Base-by-base conservation (phyloP, 129 eudicot species). In the Escallonia rubra region DNA sequence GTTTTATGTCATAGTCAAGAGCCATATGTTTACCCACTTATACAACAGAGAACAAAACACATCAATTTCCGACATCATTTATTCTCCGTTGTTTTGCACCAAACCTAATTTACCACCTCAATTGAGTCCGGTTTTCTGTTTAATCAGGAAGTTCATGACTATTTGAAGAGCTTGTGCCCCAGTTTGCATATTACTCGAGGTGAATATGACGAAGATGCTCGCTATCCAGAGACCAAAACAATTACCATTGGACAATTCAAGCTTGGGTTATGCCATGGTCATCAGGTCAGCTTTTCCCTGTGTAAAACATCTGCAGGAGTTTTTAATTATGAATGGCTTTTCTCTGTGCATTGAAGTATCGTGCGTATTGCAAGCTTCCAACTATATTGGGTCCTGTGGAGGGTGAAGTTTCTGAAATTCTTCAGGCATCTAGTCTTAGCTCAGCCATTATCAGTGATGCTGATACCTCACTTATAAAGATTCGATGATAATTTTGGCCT, bases 221-320 rank as follows among this genome's bases (percentile, higher is more conserved):
- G 95, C 10, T 89, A 89, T 63, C 95, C 96, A 12, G 96, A 89
- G 74, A 89, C 95, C 63, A 93, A 89, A 79, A 89, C 92, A 34
- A 77, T 89, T 43, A 89, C 96, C 55, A 89, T 93, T 78, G 99
- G 99, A 42, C 99, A 93, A 75, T 93, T 93, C 66, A 93, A 89
- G 88, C 89, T 93, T 74, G 99, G 99, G 65, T 51, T 93, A 55
- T 89, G 96, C 78, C 99, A 93, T 76, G 99, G 99, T 67, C 99
- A 93, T 74, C 99, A 93, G 99, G 99, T 93, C 63, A 64, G 64
- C 34, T 74, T 62, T 2, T 46, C 50, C 10, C 50, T 46, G 6
- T 46, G 50, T 46, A 5, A 46, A 46, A 5, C 50, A 46, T 46
- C 50, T 23, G 34, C 34, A 23, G 34, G 10, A 5, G 50, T 46